phyloP scores from a whole-genome alignment of 306 rosid genomes.

The Dalbergia cochinchinensis region DNA sequence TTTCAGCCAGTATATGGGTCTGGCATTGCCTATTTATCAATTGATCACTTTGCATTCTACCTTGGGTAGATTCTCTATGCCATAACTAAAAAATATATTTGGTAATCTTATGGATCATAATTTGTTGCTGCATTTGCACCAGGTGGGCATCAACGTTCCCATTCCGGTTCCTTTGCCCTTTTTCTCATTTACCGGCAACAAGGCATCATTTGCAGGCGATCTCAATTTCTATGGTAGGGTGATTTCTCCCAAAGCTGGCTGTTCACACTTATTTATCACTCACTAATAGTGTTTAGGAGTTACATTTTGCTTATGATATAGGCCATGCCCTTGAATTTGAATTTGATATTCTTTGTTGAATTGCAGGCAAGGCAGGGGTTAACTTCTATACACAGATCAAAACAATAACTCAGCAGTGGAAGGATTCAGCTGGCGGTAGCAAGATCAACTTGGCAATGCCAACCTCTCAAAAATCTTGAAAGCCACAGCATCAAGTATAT shows the following conservation, averaged over 20 bases:
- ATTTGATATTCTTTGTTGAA: conserved; percentile 26
- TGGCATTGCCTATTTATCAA: not conserved
- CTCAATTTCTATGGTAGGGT: conserved; percentile 85
- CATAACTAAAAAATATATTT: conserved; percentile 5
- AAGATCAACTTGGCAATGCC: conserved; percentile 89
- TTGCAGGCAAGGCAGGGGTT: conserved; percentile 89
- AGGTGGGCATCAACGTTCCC: conserved; percentile 96
- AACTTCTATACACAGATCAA: conserved; percentile 87
- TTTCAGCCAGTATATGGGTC: conserved; percentile 8
- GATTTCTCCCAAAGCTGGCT: conserved; percentile 13
- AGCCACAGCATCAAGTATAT: not conserved
- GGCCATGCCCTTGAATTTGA: conserved; percentile 4
- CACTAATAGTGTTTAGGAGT: not conserved
- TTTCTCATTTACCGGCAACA: conserved; percentile 94
- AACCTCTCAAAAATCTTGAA: conserved; percentile 77
- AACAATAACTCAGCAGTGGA: conserved; percentile 95
- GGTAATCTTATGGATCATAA: conserved; percentile 26
- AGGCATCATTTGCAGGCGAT: conserved; percentile 90
- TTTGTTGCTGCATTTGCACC: conserved; percentile 44
- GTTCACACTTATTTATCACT: not conserved
- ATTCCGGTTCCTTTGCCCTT: conserved; percentile 95
- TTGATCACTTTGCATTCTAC: conserved; percentile 11
- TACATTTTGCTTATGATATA: not conserved
- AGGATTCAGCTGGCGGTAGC: conserved; percentile 75
- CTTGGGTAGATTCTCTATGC: conserved; percentile 12